Percentiles rank a stretch among this genome's conserved stretches.
phyloP scores from a whole-genome alignment of 1,284 basidiomycete genomes.

The Lignosus rhinocerotis region DNA sequence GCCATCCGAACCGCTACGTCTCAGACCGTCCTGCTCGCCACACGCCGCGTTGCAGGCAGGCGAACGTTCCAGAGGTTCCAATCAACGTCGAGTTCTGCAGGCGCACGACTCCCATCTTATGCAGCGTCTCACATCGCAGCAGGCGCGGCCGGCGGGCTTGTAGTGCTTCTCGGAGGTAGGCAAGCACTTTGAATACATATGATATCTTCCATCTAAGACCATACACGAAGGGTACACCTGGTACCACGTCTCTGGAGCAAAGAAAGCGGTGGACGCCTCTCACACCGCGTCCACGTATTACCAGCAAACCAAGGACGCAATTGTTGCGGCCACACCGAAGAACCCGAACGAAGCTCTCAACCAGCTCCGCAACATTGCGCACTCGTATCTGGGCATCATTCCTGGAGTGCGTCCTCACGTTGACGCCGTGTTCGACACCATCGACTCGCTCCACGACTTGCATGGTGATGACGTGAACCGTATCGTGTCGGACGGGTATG shows the following conservation, averaged over 20 bases:
- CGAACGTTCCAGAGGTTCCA: slow-evolving; percentile 24
- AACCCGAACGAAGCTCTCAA: slow-evolving; percentile 40
- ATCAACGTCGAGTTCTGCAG: slow-evolving; percentile 7
- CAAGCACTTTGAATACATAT: neutral
- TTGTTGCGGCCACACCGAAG: slow-evolving; percentile 35
- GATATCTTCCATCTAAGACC: neutral
- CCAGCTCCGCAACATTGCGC: slow-evolving; percentile 41
- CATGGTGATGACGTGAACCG: slow-evolving; percentile 45
- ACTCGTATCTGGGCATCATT: slow-evolving; percentile 42
- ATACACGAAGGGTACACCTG: slow-evolving; percentile 17
- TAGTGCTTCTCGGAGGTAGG: slow-evolving; percentile 35
- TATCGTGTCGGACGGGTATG: slow-evolving; percentile 41
- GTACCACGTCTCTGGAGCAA: slow-evolving; percentile 24
- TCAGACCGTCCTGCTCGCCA: slow-evolving; percentile 5
- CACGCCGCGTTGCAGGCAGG: slow-evolving; percentile 22
- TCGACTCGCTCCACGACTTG: slow-evolving; percentile 42
- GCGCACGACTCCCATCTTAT: neutral
- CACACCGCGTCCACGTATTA: slow-evolving; percentile 36
- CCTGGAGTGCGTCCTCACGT: slow-evolving; percentile 45
- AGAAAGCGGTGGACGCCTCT: slow-evolving; percentile 25
- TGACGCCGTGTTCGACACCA: slow-evolving; percentile 44
- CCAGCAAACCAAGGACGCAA: slow-evolving; percentile 37
- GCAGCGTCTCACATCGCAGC: slow-evolving; percentile 29
- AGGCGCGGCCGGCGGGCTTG: slow-evolving; percentile 37
- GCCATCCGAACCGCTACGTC: slow-evolving; percentile 2